Percentiles rank a stretch among this genome's conserved stretches.
These are phyloP conservation scores for Spiraea crenata DNA, from an alignment of 331 rosid species.

Conservation along the genomic window DNA sequence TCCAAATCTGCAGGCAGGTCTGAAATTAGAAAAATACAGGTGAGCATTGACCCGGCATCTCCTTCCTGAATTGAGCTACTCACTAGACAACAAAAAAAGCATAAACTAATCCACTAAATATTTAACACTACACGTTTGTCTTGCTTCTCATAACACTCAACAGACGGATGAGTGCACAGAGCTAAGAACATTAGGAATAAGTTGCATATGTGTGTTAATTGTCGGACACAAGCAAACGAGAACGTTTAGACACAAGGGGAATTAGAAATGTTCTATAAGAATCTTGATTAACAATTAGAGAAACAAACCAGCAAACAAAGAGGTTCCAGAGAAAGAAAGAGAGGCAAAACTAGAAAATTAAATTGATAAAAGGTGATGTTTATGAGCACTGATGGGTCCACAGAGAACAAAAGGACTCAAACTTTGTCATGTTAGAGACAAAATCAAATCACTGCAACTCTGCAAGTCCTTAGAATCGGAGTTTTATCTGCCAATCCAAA, in stretches of 20 bases:
- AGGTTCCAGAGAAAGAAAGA: not conserved
- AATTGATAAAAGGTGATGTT: not conserved
- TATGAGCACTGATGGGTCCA: not conserved
- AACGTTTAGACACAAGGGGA: not conserved
- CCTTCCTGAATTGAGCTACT: not conserved
- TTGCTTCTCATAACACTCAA: not conserved
- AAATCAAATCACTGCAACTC: not conserved
- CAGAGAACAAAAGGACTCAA: not conserved
- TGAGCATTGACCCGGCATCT: not conserved
- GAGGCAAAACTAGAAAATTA: not conserved
- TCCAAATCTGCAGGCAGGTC: conserved; percentile 15
- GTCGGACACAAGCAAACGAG: not conserved
- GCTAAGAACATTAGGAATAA: not conserved
- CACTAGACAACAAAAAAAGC: not conserved
- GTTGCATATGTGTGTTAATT: not conserved
- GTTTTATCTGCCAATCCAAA: not conserved
- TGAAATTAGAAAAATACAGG: not conserved
- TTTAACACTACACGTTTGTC: not conserved
- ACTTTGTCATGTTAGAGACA: not conserved
- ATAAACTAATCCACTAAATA: not conserved
- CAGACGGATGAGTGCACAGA: not conserved
- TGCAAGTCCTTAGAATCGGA: not conserved
- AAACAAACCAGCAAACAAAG: not conserved
- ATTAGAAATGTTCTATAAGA: not conserved
- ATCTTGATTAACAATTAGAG: not conserved